Conservation (phyloP, 2,329 filamentous ascomycete species). For the Colletotrichum sp. region DNA sequence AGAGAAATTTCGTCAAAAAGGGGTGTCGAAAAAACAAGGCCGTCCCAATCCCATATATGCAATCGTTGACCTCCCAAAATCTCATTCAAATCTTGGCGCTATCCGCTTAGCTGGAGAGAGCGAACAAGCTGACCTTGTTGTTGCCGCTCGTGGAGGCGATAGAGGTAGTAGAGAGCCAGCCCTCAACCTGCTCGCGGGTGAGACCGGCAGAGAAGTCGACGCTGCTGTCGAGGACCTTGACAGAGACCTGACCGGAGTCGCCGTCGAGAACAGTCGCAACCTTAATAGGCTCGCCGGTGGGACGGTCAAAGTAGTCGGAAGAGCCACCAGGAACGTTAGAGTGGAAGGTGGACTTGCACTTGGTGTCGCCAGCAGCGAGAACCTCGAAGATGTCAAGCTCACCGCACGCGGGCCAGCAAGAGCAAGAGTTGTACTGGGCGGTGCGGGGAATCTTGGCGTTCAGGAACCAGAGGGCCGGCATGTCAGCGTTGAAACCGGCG, state of each 20-base stretch:
- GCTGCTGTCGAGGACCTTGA: slow-evolving; percentile 55
- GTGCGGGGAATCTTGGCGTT: slow-evolving; percentile 76
- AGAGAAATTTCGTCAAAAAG: not conserved
- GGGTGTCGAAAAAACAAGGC: not conserved
- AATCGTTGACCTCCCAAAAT: not conserved
- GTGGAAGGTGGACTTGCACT: slow-evolving; percentile 76
- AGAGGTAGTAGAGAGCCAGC: slow-evolving; percentile 29
- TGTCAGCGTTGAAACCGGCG: slow-evolving; percentile 62
- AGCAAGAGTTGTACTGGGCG: slow-evolving; percentile 73
- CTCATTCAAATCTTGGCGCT: not conserved
- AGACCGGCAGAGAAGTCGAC: slow-evolving; percentile 46
- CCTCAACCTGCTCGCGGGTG: slow-evolving; percentile 39
- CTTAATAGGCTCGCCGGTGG: slow-evolving; percentile 63
- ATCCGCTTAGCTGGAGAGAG: slow-evolving; percentile 7
- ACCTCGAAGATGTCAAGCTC: slow-evolving; percentile 81
- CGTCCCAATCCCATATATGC: not conserved
- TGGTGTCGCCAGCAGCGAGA: slow-evolving; percentile 66
- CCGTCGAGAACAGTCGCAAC: slow-evolving; percentile 67
- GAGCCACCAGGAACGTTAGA: slow-evolving; percentile 66
- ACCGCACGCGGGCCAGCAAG: slow-evolving; percentile 76
- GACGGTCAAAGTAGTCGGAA: slow-evolving; percentile 75
- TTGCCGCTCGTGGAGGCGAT: not conserved
- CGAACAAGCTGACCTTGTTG: slow-evolving; percentile 20
- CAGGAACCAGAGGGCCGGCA: slow-evolving; percentile 78
- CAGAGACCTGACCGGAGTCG: slow-evolving; percentile 54